Percentiles rank a stretch among this genome's conserved stretches.
Conservation (phyloP, 2,329 filamentous ascomycete genomes). For the Coleophoma cylindrospora region DNA sequence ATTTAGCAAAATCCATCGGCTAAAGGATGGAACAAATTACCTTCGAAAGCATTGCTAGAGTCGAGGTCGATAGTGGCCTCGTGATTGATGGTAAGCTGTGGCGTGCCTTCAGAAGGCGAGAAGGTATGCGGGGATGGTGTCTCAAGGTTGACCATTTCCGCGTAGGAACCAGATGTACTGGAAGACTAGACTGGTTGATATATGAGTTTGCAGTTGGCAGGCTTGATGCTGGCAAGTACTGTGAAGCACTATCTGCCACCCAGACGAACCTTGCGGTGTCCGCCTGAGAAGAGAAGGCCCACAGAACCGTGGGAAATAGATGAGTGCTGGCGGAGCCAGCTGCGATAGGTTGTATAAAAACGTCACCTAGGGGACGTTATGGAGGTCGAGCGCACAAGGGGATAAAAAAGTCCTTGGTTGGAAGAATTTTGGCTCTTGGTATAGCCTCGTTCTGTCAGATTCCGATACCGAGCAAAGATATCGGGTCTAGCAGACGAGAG, state of each 20-base stretch:
- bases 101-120: conserved; percentile 77
- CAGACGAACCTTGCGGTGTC: conserved; percentile 94
- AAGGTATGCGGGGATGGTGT: conserved; percentile 78
- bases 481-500: conserved; percentile 78
- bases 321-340: conserved; percentile 86
- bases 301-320: conserved; percentile 60
- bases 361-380: conserved; percentile 74
- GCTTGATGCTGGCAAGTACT: conserved; percentile 38
- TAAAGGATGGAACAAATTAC: conserved; percentile 36
- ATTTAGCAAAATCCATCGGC: conserved; percentile 18
- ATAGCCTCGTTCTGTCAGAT: conserved; percentile 62
- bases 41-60: conserved; percentile 95
- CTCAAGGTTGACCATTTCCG: conserved; percentile 80
- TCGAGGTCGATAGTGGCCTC: conserved; percentile 90
- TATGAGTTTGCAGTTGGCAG: conserved; percentile 7
- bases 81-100: conserved; percentile 93
- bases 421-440: conserved; percentile 79
- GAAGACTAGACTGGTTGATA: conserved; percentile 14
- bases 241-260: conserved; percentile 96
- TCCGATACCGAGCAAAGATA: conserved; percentile 82
- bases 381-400: conserved; percentile 82
- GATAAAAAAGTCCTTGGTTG: conserved; percentile 75
- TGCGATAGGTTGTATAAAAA: conserved; percentile 54
- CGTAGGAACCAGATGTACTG: conserved; percentile 5
- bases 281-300: conserved; percentile 97